Evolutionary conservation across 345 rosid genomes (phyloP), one percentile per base, ranked within the genome.

Genomic region (Microthlaspi erraticum): DNA sequence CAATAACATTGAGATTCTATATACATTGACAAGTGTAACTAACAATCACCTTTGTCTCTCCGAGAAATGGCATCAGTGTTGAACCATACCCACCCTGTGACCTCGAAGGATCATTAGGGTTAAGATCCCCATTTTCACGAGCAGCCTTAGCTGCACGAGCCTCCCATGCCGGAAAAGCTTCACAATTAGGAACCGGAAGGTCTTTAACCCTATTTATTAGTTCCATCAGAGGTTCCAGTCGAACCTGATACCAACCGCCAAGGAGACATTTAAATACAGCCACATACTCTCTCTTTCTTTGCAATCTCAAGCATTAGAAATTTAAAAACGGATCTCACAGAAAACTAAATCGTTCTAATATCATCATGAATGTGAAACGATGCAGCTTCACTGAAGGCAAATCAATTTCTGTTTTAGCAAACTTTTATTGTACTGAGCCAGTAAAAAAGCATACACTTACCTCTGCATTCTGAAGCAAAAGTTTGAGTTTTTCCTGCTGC

Each of bases 21-120:
- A 17, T 16, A 78, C 29, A 52, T 52, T 42, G 36, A 53, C 7
- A 69, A 68, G 45, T 38, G 60, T 45, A 55, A 54, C 48, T 6
- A 7, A 63, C 63, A 32, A 59, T 20, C 44, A 93, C 99, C 90
- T 88, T 88, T 10, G 96, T 85, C 73, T 91, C 96, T 42, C 98
- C 98, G 37, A 87, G 88, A 79, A 81, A 89, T 6, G 93, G 96
- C 96, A 94, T 85, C 19, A 93, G 93, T 60, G 96, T 84, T 69
- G 90, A 90, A 71, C 92, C 83, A 80, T 88, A 86, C 20, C 88
- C 88, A 59, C 78, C 87, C 57, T 88, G 91, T 66, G 86, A 82
- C 84, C 82, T 89, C 32, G 83, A 84, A 45, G 87, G 91, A 83
- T 94, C 98, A 81, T 79, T 80, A 54, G 93, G 80, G 60, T 77